Evolutionary conservation across 768 basidiomycete genomes (phyloP).

Genomic region (Amanita jacksonii): DNA sequence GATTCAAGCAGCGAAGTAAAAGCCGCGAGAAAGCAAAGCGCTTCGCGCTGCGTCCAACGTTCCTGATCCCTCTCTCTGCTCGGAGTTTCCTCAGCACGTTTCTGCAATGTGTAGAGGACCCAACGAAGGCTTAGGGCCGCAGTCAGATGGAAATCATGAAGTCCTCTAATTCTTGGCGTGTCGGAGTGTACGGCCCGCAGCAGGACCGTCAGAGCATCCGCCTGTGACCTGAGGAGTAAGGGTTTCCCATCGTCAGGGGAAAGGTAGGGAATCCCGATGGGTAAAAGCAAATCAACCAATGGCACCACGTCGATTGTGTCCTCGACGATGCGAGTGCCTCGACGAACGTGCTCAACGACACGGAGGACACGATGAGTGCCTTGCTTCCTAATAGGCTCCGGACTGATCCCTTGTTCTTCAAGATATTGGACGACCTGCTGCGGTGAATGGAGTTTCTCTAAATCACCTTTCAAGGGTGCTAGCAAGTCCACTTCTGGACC

Average conservation of each 20-base stretch:
- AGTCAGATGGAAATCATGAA: conserved; percentile 38
- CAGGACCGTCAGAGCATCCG: conserved; percentile 45
- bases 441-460: conserved; percentile 45
- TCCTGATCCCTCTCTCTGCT: conserved; percentile 56
- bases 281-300: conserved; percentile 37
- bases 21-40: conserved; percentile 45
- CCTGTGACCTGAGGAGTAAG: conserved; percentile 38
- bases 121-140: conserved; percentile 54
- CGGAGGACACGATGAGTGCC: conserved; percentile 14
- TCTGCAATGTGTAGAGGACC: conserved; percentile 42
- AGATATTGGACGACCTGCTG: conserved; percentile 18
- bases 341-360: conserved; percentile 54
- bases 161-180: conserved; percentile 30
- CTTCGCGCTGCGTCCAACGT: conserved; percentile 61
- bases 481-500: conserved; percentile 43
- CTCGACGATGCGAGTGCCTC: conserved; percentile 53
- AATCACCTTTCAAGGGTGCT: conserved; percentile 59
- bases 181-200: conserved; percentile 51
- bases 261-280: conserved; percentile 27
- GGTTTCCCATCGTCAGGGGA: conserved; percentile 26
- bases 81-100: conserved; percentile 38
- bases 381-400: conserved; percentile 15
- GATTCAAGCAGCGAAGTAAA: conserved; percentile 24
- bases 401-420: conserved; percentile 21
- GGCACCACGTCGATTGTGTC: conserved; percentile 47